phyloP scores from a whole-genome alignment of 345 rosid genomes.

The Moricandia moricandioides region DNA sequence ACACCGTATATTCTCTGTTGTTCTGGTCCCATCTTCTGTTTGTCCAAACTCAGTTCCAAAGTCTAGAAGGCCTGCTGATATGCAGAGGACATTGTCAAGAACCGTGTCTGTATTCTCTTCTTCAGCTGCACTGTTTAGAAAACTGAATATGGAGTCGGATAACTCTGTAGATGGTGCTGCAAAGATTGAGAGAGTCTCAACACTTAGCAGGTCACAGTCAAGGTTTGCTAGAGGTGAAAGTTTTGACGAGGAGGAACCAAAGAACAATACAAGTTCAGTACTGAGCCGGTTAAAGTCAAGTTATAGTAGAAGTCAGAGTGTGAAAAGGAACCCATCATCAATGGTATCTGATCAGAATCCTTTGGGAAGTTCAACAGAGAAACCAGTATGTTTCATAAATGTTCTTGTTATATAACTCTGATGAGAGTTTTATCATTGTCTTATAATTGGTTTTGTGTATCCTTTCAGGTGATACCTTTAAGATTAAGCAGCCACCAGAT shows the following conservation, averaged over 20 bases:
- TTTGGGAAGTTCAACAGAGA: slow-evolving; percentile 32
- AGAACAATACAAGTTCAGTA: slow-evolving; percentile 40
- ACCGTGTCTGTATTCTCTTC: slow-evolving; percentile 71
- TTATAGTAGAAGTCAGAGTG: slow-evolving; percentile 45
- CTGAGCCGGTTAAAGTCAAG: slow-evolving; percentile 53
- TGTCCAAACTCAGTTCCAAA: slow-evolving; percentile 43
- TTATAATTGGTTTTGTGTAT: background rate
- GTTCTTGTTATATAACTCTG: background rate
- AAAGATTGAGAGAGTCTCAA: slow-evolving; percentile 41
- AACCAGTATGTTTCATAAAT: slow-evolving; percentile 33
- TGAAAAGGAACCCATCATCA: slow-evolving; percentile 28
- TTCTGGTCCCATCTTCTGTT: slow-evolving; percentile 70
- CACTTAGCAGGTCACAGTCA: slow-evolving; percentile 45
- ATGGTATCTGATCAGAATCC: slow-evolving; percentile 33
- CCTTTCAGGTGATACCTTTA: slow-evolving; percentile 48
- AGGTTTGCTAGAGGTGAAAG: slow-evolving; percentile 35
- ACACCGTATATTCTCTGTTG: slow-evolving; percentile 65
- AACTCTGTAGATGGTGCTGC: slow-evolving; percentile 36
- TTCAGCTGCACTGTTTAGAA: slow-evolving; percentile 66
- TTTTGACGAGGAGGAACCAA: slow-evolving; percentile 30
- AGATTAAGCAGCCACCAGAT: slow-evolving; percentile 72
- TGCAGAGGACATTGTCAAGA: slow-evolving; percentile 68
- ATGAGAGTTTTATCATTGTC: background rate
- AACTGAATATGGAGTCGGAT: slow-evolving; percentile 46
- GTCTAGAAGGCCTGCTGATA: slow-evolving; percentile 40